phyloP scores from a whole-genome alignment of 2,329 filamentous ascomycete genomes.

The Neobulgaria alba region DNA sequence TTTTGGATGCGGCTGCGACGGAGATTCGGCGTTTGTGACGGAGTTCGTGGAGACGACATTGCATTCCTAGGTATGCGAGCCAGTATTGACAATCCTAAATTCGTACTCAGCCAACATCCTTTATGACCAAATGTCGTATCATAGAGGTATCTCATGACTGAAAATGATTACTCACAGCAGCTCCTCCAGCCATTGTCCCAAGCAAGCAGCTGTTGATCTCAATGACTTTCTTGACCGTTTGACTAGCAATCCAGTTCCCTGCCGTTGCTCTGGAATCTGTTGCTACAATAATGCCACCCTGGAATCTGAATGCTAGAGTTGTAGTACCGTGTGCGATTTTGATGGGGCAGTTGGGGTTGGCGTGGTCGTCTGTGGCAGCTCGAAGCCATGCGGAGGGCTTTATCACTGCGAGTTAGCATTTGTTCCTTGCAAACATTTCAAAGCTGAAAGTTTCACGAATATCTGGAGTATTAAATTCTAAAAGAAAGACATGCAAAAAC shows the following conservation, averaged over 20 bases:
- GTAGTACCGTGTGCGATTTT: constrained; percentile 99
- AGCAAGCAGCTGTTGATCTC: constrained; percentile 92
- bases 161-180: constrained; percentile 52
- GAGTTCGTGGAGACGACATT: constrained; percentile 98
- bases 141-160: background rate
- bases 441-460: background rate
- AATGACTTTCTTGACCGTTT: constrained; percentile 99
- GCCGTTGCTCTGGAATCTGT: constrained; percentile 96
- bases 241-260: constrained; percentile 98
- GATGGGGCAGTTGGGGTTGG: constrained; percentile 95
- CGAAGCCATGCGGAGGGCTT: constrained; percentile 91
- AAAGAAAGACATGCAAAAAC: constrained; percentile 26
- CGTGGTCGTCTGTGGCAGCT: constrained; percentile 92
- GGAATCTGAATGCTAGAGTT: constrained; percentile 94
- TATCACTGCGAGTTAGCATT: background rate
- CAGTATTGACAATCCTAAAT: constrained; percentile 93
- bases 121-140: background rate
- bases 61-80: constrained; percentile 97
- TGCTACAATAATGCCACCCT: constrained; percentile 96
- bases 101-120: constrained; percentile 5
- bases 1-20: constrained; percentile 94
- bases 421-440: constrained; percentile 1
- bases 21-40: constrained; percentile 98
- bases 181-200: constrained; percentile 97
- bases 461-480: background rate